These are phyloP conservation scores for Backusella morwellensis DNA, from an alignment of 192 early-diverging fungal species.

Conservation along the genomic window DNA sequence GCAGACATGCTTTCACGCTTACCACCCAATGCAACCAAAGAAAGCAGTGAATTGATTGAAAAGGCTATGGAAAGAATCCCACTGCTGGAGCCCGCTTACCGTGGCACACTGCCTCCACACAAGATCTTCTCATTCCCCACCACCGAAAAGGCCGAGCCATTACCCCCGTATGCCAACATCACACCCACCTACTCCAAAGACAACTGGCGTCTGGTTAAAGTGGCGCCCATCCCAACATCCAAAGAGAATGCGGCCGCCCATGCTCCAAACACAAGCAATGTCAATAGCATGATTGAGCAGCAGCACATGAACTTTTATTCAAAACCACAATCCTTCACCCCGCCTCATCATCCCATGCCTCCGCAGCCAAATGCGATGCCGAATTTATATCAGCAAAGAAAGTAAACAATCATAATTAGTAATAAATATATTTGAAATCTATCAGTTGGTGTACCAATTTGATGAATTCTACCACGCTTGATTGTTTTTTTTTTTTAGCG, in stretches of 20 bases:
- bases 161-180: slow-evolving; percentile 31
- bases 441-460: too few relatives aligned
- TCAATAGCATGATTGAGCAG: slow-evolving; percentile 6
- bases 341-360: background rate
- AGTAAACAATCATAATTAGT: background rate
- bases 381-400: background rate
- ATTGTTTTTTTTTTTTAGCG: too few relatives aligned
- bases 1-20: slow-evolving; percentile 27
- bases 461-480: too few relatives aligned
- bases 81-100: slow-evolving; percentile 40
- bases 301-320: slow-evolving; percentile 6
- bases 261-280: background rate
- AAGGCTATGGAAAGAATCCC: slow-evolving; percentile 40
- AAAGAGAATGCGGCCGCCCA: background rate
- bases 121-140: slow-evolving; percentile 49
- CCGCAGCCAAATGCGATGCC: background rate
- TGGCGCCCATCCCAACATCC: background rate
- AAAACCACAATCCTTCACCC: background rate
- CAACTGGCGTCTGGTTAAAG: slow-evolving; percentile 18
- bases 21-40: slow-evolving; percentile 36
- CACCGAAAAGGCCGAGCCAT: slow-evolving; percentile 18
- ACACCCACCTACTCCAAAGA: slow-evolving; percentile 32
- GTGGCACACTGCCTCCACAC: slow-evolving; percentile 48
- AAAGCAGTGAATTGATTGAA: slow-evolving; percentile 34
- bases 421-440: too few relatives aligned